phyloP scores from a whole-genome alignment of 495 filamentous ascomycete genomes.

The Neurospora discreta region DNA sequence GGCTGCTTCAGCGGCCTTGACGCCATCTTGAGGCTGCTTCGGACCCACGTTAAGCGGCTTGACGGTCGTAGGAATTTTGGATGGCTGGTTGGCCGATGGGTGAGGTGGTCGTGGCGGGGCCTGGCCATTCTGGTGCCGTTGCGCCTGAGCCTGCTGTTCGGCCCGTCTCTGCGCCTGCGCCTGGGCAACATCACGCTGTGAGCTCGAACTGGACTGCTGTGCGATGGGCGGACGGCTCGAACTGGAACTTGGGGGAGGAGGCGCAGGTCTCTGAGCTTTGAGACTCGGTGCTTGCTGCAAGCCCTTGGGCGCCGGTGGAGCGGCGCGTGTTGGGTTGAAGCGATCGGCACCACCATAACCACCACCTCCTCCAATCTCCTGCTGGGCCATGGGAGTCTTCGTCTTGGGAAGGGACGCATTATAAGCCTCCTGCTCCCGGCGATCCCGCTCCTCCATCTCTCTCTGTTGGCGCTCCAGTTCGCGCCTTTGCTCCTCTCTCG shows the following conservation, averaged over 20 bases:
- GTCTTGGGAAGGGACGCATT: constrained; percentile 76
- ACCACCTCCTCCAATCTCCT: constrained; percentile 53
- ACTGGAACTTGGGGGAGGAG: constrained; percentile 31
- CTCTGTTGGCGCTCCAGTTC: constrained; percentile 41
- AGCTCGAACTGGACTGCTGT: constrained; percentile 30
- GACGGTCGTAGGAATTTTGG: constrained; percentile 57
- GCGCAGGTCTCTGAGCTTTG: constrained; percentile 42
- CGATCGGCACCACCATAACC: constrained; percentile 42
- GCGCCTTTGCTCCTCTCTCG: constrained; percentile 39
- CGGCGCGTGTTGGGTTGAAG: constrained; percentile 72
- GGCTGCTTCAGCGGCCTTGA: constrained; percentile 73
- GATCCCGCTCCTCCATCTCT: constrained; percentile 55
- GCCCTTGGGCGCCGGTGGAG: constrained; percentile 49
- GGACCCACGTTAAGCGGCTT: constrained; percentile 86
- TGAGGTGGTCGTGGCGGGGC: constrained; percentile 14
- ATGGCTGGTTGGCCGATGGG: constrained; percentile 33
- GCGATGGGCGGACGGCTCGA: constrained; percentile 26
- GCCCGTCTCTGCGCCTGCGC: constrained; percentile 16
- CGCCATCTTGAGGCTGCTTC: constrained; percentile 58
- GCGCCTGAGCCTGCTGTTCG: constrained; percentile 10
- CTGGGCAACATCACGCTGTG: constrained; percentile 15
- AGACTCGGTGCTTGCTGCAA: constrained; percentile 35
- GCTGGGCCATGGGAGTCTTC: constrained; percentile 67
- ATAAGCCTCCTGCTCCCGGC: constrained; percentile 69
- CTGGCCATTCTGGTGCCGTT: constrained; percentile 25